Evolutionary conservation across 768 basidiomycete genomes (phyloP), one percentile per base, ranked within the genome.

Genomic region (Trichaptum fuscoviolaceum): DNA sequence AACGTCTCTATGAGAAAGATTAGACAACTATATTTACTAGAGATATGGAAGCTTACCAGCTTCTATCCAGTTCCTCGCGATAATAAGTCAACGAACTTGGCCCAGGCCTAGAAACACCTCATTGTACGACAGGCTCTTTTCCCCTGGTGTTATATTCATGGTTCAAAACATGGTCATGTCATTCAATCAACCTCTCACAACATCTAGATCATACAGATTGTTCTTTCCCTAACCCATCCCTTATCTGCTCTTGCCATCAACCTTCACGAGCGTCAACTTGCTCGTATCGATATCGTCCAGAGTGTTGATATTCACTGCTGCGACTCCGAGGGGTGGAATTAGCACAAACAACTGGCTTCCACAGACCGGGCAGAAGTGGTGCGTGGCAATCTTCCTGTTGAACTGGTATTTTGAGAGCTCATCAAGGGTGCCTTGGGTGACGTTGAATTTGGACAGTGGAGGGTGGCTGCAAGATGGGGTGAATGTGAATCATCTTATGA

Each of bases 371-470:
- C 59, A 61, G 59, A 61, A 61, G 25, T 34, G 8, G 15, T 61
- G 59, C 9, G 30, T 34, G 25, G 30, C 24, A 3, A 12, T 25
- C 59, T 61, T 61, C 59, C 23, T 61, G 9, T 34, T 34, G 23
- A 61, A 61, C 59, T 61, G 25, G 23, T 61, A 61, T 34, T 61
- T 61, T 9, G 25, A 25, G 4, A 61, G 30, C 25, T 61, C 59
- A 3, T 61, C 59, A 25, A 61, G 30, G 3, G 59, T 25, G 25
- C 59, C 59, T 24, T 61, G 25, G 10, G 59, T 61, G 12, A 34
- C 15, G 3, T 61, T 15, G 59, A 61, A 61, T 25, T 61, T 34
- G 15, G 42, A 52, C 2, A 52, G 20, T 5, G 59, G 59, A 12
- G 59, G 59, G 59, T 25, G 30, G 15, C 25, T 25, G 30, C 23